Base-by-base conservation (phyloP, 2,329 filamentous ascomycete genomes). In the Fusarium sp. region DNA sequence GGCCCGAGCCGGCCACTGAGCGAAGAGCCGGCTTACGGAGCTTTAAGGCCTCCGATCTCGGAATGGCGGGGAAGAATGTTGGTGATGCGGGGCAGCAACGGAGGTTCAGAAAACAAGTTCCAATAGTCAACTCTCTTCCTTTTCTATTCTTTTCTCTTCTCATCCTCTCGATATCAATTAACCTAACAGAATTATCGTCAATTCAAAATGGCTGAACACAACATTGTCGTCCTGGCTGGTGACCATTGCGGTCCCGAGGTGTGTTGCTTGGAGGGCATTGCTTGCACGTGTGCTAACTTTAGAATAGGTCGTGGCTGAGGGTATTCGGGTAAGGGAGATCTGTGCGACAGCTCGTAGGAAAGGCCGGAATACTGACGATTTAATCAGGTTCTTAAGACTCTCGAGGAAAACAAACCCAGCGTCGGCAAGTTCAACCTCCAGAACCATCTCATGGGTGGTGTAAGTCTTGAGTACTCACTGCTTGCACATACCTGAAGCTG, bases 341-440 rank as follows among this genome's bases (percentile, higher is more conserved):
- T n/a, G n/a, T n/a, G n/a, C n/a, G n/a, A n/a, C n/a, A n/a, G n/a
- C n/a, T n/a, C n/a, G n/a, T n/a, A n/a, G n/a, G n/a, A n/a, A n/a
- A n/a, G n/a, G n/a, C n/a, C n/a, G n/a, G n/a, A n/a, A n/a, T n/a
- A n/a, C n/a, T n/a, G n/a, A n/a, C n/a, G n/a, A n/a, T n/a, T n/a
- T n/a, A n/a, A n/a, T n/a, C n/a, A 96, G 92, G 83, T 96, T 70
- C 87, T 98, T 76, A 91, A 90, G 77, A 85, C 91, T 6, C 83
- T 98, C 60, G 91, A 97, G 82, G 86, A 90, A 73, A 82, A 84
- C 72, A 90, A 88, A 76, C 86, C 90, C 57, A 87, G 82, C n/a
- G n/a, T n/a, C n/a, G n/a, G n/a, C 78, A 90, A 90, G 75, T 97
- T 98, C 83, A 93, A 96, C 78, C 91, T 97, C 74, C 88, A 97